Base-by-base conservation (phyloP, 2,329 filamentous ascomycete genomes). In the Clonostachys rhizophaga region DNA sequence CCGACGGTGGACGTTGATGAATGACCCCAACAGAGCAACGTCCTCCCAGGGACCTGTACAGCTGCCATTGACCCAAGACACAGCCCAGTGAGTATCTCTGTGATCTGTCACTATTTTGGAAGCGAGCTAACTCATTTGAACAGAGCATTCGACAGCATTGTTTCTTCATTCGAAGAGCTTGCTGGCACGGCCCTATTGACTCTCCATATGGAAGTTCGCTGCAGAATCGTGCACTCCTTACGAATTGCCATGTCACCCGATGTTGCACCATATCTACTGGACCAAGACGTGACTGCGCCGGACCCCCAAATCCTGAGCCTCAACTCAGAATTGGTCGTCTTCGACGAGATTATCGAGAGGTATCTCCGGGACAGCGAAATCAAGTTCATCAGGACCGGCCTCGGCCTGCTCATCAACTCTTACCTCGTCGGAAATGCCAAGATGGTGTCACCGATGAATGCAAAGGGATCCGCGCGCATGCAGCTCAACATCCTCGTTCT, bases 401-500 rank as follows among this genome's bases (percentile, higher is more conserved):
- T 97, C 4, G 84, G 87, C 8, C 70, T 83, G 16, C 81, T 97
- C 17, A 86, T 94, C 55, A 91, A 95, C 62, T 75, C 76, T 9
- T 88, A 87, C 59, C 82, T 97, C 4, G 82, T 96, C 36, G 73
- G 83, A 50, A 87, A 87, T 52, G 82, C 84, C 2, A 71, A 76
- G 16, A 79, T 81, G 60, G 87, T 92, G 41, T 83, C 84, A 44
- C 84, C 86, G 8, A 92, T 99, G 84, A 96, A 99, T 64, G 72
- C 70, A 36, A 81, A 87, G 56, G 94, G 94, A 40, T 89, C 86
- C 50, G 83, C 84, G n/a, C 81, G 91, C 36, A 91, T 99, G 81
- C 86, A 91, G 63, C 81, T 97, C 58, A 96, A 99, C 63, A 90
- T 96, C 43, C 78, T 96, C 20, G 94, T 99, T 39, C 74, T 99